Evolutionary conservation across 1,139 yeast species (phyloP), one percentile per base, ranked within the genome.

Genomic region (Suhomyces wounanorum): DNA sequence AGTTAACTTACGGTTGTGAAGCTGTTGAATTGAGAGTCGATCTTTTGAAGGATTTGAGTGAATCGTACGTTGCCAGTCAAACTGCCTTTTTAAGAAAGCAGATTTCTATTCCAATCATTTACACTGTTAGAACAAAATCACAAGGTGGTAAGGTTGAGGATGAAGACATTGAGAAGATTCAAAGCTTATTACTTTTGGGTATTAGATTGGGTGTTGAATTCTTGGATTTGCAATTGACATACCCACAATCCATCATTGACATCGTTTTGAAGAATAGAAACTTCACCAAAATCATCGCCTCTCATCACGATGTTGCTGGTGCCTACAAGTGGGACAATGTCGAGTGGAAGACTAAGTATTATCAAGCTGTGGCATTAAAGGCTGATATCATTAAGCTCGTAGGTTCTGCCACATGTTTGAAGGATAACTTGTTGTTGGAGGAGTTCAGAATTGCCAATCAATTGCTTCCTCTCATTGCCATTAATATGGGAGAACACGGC

Each of bases 1-100:
- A 77, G n/a, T 73, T 88, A 33, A 70, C 82, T 25, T 71, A 78
- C 51, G 97, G 97, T 1, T 81, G 86, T 54, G 81, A 83, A 56
- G 97, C 96, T 6, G 85, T 92, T 44, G 97, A 92, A 64, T 73
- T 94, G 50, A 79, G 96, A 55, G 89, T 89, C 33, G 97, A 89
- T 65, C 76, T 84, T 51, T 77, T 91, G 53, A 72, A 79, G 50
- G 75, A 80, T 18, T 72, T 75, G 52, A 77, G 77, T 39, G 65
- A 70, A 21, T 70, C 73, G 6, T 87, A 77, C 63, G 89, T 92
- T 46, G 84, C 89, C 49, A 84, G 84, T 56, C 96, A 91, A 66
- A 73, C 90, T 50, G 89, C 91, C 1, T 64, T 77, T 26, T 72
- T 92, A 59, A 83, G 97, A 63, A 80, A 71, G 58, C 57, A 60